phyloP scores from a whole-genome alignment of 768 basidiomycete genomes.

The Asterophora parasitica region DNA sequence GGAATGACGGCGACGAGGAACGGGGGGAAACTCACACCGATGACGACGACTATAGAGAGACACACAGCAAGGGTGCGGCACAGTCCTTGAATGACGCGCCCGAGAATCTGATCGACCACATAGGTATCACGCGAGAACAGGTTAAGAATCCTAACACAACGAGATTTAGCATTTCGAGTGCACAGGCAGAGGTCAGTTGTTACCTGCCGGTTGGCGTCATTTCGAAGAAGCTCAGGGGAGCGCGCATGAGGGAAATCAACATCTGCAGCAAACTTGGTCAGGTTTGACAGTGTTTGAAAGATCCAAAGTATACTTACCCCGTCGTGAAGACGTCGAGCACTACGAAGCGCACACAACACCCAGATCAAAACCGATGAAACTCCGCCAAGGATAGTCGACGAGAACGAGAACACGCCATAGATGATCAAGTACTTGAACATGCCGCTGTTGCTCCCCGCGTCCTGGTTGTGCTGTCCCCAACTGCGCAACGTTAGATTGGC shows the following conservation, averaged over 20 bases:
- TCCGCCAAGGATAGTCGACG: slow-evolving; percentile 49
- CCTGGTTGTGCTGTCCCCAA: slow-evolving; percentile 79
- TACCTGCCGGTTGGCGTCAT: slow-evolving; percentile 81
- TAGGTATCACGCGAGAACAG: slow-evolving; percentile 88
- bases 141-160: slow-evolving; percentile 64
- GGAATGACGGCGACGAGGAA: slow-evolving; percentile 76
- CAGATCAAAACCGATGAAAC: slow-evolving; percentile 62
- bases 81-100: slow-evolving; percentile 67
- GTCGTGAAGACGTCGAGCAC: slow-evolving; percentile 75
- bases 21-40: slow-evolving; percentile 76
- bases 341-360: slow-evolving; percentile 72
- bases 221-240: slow-evolving; percentile 88
- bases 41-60: slow-evolving; percentile 62
- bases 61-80: slow-evolving; percentile 60
- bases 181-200: slow-evolving; percentile 12
- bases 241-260: slow-evolving; percentile 73
- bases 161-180: background rate
- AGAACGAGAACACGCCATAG: slow-evolving; percentile 66
- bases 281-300: background rate
- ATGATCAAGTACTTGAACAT: slow-evolving; percentile 55
- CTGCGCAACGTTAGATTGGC: slow-evolving; percentile 65
- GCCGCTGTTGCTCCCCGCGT: slow-evolving; percentile 50
- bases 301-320: slow-evolving; percentile 41
- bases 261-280: slow-evolving; percentile 40
- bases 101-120: slow-evolving; percentile 80